These are phyloP conservation scores for Orbilia oligospora DNA, from an alignment of 2,329 filamentous ascomycete genomes.

Conservation along the genomic window DNA sequence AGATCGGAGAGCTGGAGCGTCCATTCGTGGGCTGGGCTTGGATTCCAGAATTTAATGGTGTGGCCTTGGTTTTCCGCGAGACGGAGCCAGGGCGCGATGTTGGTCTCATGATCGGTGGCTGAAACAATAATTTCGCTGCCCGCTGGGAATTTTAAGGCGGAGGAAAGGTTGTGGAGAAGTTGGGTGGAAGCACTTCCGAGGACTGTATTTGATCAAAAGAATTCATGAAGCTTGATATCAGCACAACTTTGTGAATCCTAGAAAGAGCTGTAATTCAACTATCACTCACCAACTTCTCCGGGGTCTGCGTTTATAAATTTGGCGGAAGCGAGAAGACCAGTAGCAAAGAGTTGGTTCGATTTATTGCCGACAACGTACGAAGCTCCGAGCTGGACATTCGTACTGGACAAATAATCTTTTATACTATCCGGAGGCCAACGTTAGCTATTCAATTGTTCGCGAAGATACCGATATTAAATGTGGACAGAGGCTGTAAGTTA, in stretches of 20 bases:
- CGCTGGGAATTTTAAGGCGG: slow-evolving; percentile 70
- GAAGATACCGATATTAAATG: too few relatives aligned
- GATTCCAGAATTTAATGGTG: slow-evolving; percentile 79
- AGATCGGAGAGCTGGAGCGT: slow-evolving; percentile 66
- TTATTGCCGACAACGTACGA: slow-evolving; percentile 75
- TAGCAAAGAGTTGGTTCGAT: slow-evolving; percentile 74
- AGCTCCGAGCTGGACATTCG: slow-evolving; percentile 82
- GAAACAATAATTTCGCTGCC: slow-evolving; percentile 76
- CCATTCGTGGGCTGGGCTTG: slow-evolving; percentile 66
- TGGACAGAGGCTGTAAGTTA: not conserved
- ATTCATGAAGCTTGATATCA: slow-evolving; percentile 24
- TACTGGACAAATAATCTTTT: slow-evolving; percentile 75
- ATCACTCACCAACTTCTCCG: slow-evolving; percentile 75
- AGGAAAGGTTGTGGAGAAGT: slow-evolving; percentile 79
- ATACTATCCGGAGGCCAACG: slow-evolving; percentile 69
- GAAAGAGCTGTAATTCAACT: slow-evolving; percentile 22
- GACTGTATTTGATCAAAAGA: slow-evolving; percentile 68
- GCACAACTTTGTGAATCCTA: slow-evolving; percentile 17
- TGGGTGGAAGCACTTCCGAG: slow-evolving; percentile 82
- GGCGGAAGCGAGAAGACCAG: slow-evolving; percentile 77
- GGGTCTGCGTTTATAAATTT: slow-evolving; percentile 78
- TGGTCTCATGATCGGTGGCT: slow-evolving; percentile 82
- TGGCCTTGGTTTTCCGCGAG: slow-evolving; percentile 76
- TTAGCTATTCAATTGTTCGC: too few relatives aligned
- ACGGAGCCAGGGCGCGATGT: slow-evolving; percentile 80